Base-by-base conservation (phyloP, 2,329 filamentous ascomycete genomes). In the Pyrenochaeta sp. region DNA sequence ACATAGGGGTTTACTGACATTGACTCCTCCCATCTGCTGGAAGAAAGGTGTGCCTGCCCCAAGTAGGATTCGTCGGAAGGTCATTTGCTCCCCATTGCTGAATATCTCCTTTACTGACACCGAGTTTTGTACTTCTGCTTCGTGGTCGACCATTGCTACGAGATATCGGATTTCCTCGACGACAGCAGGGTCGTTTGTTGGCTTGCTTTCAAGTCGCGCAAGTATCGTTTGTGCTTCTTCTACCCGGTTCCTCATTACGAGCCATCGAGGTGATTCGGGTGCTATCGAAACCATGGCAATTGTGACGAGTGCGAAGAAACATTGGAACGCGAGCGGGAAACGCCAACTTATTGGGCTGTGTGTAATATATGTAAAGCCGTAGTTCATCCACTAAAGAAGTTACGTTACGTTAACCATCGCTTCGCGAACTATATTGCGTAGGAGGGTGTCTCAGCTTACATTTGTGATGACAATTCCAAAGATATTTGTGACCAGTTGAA, bases 291-390 rank as follows among this genome's bases (percentile, higher is more conserved):
- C 50, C 69, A 78, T 64, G 84, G 84, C 13, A 83, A 69, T 83
- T 1, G 87, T 74, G 54, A 82, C 78, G 0, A 86, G 84, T 0
- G 84, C 84, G 59, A 87, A 85, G 34, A 88, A 76, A 0, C 85
- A 84, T 0, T 85, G 82, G 1, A 86, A 62, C 0, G 84, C 81
- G 1, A 84, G 84, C 0, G 85, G 82, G n/a, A 88, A 71, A 1
- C 72, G 61, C 68, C 69, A 74, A 30, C 64, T 59, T 27, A 65
- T 15, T 15, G 59, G 59, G 36, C 54, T 62, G 6, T 61, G 34
- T 10, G 61, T 55, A 15, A 47, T 36, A 46, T 65, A 61, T 8
- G 60, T 27, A 24, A 57, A 61, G 9, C 59, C 64, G 39, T 60
- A 66, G 27, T 59, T 60, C 1, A 66, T 34, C 64, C 64, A 66